These are phyloP conservation scores for Tympanopsis confertula DNA, from an alignment of 2,329 filamentous ascomycete species.

Conservation along the genomic window DNA sequence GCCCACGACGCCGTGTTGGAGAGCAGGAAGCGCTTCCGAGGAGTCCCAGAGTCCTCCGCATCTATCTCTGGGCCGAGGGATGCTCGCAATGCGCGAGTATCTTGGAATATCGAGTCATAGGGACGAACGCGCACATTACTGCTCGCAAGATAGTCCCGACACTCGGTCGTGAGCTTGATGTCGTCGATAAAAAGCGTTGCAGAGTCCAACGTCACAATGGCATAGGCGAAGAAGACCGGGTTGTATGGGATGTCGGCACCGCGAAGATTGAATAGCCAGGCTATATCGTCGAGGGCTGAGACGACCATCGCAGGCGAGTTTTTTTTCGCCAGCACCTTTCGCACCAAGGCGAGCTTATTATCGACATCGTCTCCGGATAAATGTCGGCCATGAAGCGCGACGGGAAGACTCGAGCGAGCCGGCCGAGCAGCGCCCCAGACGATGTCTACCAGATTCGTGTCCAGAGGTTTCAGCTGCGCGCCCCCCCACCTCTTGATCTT, in stretches of 20 bases:
- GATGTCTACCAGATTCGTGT: constrained; percentile 76
- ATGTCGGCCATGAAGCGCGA: constrained; percentile 59
- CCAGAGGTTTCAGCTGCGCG: constrained; percentile 54
- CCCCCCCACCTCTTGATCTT: constrained; percentile 82
- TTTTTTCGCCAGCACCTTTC: constrained; percentile 86
- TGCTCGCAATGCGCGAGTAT: constrained; percentile 54
- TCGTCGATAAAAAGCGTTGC: constrained; percentile 78
- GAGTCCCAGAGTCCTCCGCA: constrained; percentile 3
- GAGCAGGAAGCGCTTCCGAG: constrained; percentile 61
- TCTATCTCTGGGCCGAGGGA: constrained; percentile 20
- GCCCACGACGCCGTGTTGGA: constrained; percentile 92
- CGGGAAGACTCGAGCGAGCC: constrained; percentile 60
- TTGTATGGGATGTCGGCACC: constrained; percentile 96
- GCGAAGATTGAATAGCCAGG: constrained; percentile 96
- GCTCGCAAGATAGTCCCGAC: constrained; percentile 54
- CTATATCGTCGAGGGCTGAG: constrained; percentile 91
- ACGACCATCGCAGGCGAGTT: constrained; percentile 82
- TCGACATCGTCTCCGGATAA: constrained; percentile 74
- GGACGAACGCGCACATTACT: constrained; percentile 66
- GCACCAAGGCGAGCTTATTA: constrained; percentile 72
- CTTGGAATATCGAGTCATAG: constrained; percentile 71
- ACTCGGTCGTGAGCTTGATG: constrained; percentile 60
- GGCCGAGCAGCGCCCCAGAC: constrained; percentile 76
- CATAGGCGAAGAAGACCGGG: constrained; percentile 96
- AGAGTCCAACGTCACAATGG: constrained; percentile 65